Percentiles rank a stretch among this genome's conserved stretches.
These are phyloP conservation scores for Moringa oleifera DNA, from an alignment of 345 rosid species.

Conservation along the genomic window DNA sequence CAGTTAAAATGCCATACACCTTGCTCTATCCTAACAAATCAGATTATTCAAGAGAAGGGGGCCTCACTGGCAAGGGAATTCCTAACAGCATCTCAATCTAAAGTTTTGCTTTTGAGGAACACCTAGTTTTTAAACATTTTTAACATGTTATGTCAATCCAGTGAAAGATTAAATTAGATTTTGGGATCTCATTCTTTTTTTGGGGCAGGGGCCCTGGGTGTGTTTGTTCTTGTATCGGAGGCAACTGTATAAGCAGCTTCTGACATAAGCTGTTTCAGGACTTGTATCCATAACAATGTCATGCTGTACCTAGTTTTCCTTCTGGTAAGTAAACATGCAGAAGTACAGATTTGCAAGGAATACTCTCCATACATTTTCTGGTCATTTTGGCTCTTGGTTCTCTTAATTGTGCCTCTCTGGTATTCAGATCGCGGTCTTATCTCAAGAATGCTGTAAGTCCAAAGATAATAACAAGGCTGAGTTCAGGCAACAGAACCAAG, in stretches of 20 bases:
- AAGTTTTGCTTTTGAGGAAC: constrained; percentile 6
- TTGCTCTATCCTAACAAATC: constrained; percentile 72
- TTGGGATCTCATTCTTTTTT: too few species aligned
- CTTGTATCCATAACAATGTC: neutral
- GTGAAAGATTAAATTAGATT: too few species aligned
- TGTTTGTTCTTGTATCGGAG: neutral
- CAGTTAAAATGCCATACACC: constrained; percentile 74
- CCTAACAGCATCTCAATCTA: constrained; percentile 88
- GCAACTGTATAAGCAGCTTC: neutral
- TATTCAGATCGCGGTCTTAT: too few species aligned
- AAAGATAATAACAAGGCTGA: neutral
- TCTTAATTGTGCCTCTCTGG: too few species aligned
- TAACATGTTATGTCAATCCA: too few species aligned
- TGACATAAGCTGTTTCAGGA: neutral
- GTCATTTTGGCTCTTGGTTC: too few species aligned
- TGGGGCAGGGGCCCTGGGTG: too few species aligned
- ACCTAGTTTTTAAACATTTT: too few species aligned
- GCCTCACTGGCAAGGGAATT: constrained; percentile 82
- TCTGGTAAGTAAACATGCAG: neutral
- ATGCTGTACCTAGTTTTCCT: neutral
- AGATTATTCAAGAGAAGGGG: constrained; percentile 50
- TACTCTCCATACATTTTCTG: neutral
- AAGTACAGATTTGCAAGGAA: neutral
- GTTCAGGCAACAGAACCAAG: constrained; percentile 1
- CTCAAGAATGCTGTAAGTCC: too few species aligned